phyloP scores from a whole-genome alignment of 306 rosid genomes.

The Castanea sativa region DNA sequence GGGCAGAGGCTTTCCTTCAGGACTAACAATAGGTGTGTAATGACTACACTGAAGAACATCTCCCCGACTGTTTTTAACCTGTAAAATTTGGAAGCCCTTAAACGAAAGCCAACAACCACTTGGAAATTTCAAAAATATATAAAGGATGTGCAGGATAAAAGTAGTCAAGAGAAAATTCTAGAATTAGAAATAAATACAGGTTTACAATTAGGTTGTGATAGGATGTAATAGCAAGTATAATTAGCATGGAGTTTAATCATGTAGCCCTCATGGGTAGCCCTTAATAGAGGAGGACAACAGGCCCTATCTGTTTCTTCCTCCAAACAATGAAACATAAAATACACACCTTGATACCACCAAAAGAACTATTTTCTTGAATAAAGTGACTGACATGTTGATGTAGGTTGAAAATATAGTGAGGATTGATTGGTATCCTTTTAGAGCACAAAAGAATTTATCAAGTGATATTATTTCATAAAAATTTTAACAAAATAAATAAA shows the following conservation, averaged over 20 bases:
- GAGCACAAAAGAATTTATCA: not conserved
- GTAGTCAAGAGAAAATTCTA: not conserved
- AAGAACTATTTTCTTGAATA: not conserved
- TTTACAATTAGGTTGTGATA: not conserved
- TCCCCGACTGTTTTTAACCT: slow-evolving; percentile 84
- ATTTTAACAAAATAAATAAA: not conserved
- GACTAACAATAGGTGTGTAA: slow-evolving; percentile 83
- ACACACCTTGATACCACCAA: not conserved
- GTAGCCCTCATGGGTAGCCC: not conserved
- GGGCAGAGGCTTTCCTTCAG: slow-evolving; percentile 88
- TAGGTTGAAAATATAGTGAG: not conserved
- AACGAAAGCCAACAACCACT: slow-evolving; percentile 11
- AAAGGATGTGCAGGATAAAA: not conserved
- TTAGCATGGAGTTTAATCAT: not conserved
- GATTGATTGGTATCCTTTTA: not conserved
- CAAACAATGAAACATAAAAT: not conserved
- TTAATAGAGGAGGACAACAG: not conserved
- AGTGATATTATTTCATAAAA: not conserved
- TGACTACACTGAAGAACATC: slow-evolving; percentile 89
- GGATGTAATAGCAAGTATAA: not conserved
- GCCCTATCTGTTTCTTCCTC: not conserved
- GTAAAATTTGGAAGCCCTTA: slow-evolving; percentile 35
- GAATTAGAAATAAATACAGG: not conserved
- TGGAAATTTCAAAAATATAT: not conserved
- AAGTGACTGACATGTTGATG: not conserved